Conservation (phyloP, 495 filamentous ascomycete species). For the Aspergillus nidulans region DNA sequence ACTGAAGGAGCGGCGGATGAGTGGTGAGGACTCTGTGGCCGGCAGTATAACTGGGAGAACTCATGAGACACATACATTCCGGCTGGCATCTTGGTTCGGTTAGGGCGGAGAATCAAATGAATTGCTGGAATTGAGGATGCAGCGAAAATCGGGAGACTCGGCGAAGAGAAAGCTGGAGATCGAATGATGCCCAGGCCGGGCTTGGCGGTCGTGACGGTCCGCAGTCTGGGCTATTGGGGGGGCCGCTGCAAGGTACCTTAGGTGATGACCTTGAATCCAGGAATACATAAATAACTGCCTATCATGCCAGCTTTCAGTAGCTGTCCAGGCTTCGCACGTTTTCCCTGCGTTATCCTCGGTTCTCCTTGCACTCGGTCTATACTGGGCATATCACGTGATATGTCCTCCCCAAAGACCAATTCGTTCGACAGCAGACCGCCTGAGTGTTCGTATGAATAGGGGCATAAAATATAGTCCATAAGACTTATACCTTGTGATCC, state of each 20-base stretch:
- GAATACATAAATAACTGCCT: too few relatives aligned
- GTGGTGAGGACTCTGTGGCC: too few relatives aligned
- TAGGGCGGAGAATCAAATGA: neutral
- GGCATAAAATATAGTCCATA: neutral
- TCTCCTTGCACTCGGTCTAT: neutral
- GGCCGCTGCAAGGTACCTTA: neutral
- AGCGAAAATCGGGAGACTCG: neutral
- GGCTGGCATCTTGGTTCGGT: conserved; percentile 27
- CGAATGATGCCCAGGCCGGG: neutral
- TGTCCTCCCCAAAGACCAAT: neutral
- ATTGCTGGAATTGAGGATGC: neutral
- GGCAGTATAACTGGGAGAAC: too few relatives aligned
- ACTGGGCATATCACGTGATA: neutral
- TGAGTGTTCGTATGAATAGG: neutral
- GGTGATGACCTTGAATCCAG: neutral
- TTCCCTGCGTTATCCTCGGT: too few relatives aligned
- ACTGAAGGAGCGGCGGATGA: neutral
- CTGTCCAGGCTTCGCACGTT: too few relatives aligned
- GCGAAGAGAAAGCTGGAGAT: neutral
- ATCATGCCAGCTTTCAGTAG: neutral
- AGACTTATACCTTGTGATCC: neutral
- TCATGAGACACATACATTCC: conserved; percentile 44
- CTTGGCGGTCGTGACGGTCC: neutral
- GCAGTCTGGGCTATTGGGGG: neutral
- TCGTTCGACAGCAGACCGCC: neutral